These are phyloP conservation scores for Tinospora cordifolia DNA, from an alignment of 164 flowering plant species.

Conservation along the genomic window DNA sequence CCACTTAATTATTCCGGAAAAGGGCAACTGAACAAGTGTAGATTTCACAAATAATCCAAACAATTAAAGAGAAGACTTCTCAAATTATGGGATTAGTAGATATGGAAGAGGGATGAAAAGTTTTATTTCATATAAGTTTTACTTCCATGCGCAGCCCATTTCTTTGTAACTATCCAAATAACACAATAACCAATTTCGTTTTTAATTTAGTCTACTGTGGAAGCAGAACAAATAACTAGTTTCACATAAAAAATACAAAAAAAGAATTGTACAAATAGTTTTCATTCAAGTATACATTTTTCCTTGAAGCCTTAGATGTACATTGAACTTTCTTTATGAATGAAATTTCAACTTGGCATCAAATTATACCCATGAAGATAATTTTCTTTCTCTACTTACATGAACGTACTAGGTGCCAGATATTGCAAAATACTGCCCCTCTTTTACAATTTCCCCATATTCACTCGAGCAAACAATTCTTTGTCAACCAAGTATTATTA, in stretches of 20 bases:
- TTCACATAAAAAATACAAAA: not conserved
- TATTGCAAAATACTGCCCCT: not conserved
- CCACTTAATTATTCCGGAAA: not conserved
- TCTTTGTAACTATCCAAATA: not conserved
- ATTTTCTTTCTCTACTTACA: not conserved
- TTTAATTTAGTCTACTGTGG: not conserved
- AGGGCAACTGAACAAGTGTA: not conserved
- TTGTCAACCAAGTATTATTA: not conserved
- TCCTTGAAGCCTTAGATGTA: not conserved
- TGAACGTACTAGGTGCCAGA: not conserved
- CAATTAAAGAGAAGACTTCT: not conserved
- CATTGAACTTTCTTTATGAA: not conserved
- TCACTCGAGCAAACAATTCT: not conserved
- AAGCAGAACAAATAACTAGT: not conserved
- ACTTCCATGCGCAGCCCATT: not conserved
- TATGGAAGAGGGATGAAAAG: not conserved
- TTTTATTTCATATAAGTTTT: not conserved
- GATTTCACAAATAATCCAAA: not conserved
- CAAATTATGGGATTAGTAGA: not conserved
- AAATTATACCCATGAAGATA: not conserved
- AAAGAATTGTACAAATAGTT: not conserved
- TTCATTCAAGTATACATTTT: not conserved
- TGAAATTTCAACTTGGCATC: not conserved
- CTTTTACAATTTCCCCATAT: not conserved
- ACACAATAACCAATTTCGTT: not conserved